These are phyloP conservation scores for Zalaria sp. DNA, from an alignment of 2,329 filamentous ascomycete species.

Conservation along the genomic window DNA sequence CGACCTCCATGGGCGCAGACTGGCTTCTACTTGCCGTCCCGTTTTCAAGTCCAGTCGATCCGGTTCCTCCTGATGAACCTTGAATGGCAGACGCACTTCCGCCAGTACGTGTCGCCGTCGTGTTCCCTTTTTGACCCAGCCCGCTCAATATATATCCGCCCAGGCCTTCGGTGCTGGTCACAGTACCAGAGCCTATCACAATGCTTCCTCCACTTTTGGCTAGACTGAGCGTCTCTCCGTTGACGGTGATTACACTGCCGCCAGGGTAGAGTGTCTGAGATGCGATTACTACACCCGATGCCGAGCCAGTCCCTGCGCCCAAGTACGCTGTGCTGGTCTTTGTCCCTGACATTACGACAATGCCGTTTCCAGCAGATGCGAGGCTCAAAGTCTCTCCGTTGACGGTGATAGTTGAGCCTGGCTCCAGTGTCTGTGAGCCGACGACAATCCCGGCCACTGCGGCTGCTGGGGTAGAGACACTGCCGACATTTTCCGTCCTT, in stretches of 20 bases:
- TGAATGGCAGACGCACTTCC: too few species aligned
- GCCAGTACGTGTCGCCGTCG: background rate
- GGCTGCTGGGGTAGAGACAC: background rate
- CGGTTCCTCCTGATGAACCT: too few species aligned
- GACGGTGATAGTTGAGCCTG: background rate
- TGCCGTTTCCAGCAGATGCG: background rate
- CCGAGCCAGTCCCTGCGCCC: background rate
- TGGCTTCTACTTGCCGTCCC: too few species aligned
- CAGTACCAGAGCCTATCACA: background rate
- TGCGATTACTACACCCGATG: background rate
- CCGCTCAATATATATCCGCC: background rate
- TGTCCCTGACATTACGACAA: background rate
- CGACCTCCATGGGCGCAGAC: too few species aligned
- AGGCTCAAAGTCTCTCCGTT: background rate
- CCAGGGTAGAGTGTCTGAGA: conserved; percentile 3
- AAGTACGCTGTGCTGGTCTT: background rate
- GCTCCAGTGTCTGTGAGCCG: conserved; percentile 1
- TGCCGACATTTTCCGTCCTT: background rate
- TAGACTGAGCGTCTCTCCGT: conserved; percentile 6
- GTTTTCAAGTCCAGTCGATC: too few species aligned
- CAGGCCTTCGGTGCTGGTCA: background rate
- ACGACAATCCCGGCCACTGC: background rate
- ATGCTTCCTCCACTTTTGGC: background rate
- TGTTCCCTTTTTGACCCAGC: background rate
- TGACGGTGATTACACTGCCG: conserved; percentile 15